Conservation (phyloP, 176 grass and related monocot species). For the Saccharum spontaneum region DNA sequence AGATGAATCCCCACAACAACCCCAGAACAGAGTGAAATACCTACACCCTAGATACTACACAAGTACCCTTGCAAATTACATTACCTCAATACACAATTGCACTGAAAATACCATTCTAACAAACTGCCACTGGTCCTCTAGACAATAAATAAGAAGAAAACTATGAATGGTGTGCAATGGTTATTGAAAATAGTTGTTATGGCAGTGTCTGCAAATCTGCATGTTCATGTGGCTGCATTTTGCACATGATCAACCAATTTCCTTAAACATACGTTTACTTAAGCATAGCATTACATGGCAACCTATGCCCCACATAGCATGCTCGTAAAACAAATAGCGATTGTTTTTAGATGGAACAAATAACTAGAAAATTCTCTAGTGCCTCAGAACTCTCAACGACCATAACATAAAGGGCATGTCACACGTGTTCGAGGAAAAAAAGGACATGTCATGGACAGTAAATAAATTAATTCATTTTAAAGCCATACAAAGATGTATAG, state of each 20-base stretch:
- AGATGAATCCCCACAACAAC: neutral
- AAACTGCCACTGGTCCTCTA: neutral
- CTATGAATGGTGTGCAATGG: neutral
- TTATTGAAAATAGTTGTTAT: neutral
- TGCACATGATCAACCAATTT: slow-evolving; percentile 19
- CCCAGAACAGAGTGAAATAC: neutral
- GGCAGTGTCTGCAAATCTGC: neutral
- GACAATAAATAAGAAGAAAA: slow-evolving; percentile 7
- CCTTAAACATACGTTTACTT: neutral
- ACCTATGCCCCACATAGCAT: slow-evolving; percentile 20
- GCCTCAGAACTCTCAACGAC: neutral
- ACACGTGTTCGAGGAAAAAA: neutral
- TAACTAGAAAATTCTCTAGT: neutral
- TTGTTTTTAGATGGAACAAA: neutral
- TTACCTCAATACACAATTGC: neutral
- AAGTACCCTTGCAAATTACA: neutral
- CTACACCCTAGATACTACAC: neutral
- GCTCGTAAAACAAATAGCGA: neutral
- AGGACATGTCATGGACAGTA: neutral
- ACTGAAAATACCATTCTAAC: slow-evolving; percentile 3
- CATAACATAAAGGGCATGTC: slow-evolving; percentile 16
- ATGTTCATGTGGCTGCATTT: slow-evolving; percentile 10
- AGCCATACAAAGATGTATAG: slow-evolving; percentile 26
- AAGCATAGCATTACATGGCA: slow-evolving; percentile 8
- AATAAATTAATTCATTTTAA: slow-evolving; percentile 31